Evolutionary conservation across 1,139 yeast genomes (phyloP).

Genomic region (Zygosaccharomyces sapae): DNA sequence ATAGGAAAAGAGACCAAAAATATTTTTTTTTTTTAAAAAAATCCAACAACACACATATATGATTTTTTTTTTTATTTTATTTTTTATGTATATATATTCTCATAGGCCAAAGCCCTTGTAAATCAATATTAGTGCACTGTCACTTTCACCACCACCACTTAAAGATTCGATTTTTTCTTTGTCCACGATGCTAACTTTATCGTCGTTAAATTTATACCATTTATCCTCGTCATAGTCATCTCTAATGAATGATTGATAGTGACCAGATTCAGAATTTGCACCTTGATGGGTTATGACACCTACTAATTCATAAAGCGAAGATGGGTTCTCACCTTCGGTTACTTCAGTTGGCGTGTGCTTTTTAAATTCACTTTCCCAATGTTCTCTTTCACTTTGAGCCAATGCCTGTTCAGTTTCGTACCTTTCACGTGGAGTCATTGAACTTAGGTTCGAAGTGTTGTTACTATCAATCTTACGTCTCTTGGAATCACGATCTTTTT

Average conservation of each 20-base stretch:
- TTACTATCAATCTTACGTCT: constrained; percentile 50
- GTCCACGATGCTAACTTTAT: constrained; percentile 71
- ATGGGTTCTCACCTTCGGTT: constrained; percentile 70
- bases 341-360: constrained; percentile 37
- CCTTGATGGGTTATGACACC: constrained; percentile 94
- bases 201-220: constrained; percentile 97
- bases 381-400: constrained; percentile 36
- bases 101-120: constrained; percentile 70
- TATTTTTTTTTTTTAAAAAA: too few species aligned
- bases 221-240: constrained; percentile 67
- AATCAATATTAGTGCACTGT: constrained; percentile 82
- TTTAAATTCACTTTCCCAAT: constrained; percentile 39
- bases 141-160: constrained; percentile 98
- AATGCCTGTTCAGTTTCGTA: constrained; percentile 38
- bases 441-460: constrained; percentile 23
- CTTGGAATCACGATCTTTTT: constrained; percentile 70
- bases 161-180: constrained; percentile 77
- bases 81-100: constrained; percentile 8
- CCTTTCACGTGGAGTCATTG: constrained; percentile 35
- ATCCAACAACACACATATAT: constrained; percentile 3
- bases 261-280: constrained; percentile 95
- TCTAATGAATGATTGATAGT: constrained; percentile 83
- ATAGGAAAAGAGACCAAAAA: constrained; percentile 5
- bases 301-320: constrained; percentile 76
- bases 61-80: too few species aligned